Conservation (phyloP, 345 rosid species). For the Crucihimalaya himalaica region DNA sequence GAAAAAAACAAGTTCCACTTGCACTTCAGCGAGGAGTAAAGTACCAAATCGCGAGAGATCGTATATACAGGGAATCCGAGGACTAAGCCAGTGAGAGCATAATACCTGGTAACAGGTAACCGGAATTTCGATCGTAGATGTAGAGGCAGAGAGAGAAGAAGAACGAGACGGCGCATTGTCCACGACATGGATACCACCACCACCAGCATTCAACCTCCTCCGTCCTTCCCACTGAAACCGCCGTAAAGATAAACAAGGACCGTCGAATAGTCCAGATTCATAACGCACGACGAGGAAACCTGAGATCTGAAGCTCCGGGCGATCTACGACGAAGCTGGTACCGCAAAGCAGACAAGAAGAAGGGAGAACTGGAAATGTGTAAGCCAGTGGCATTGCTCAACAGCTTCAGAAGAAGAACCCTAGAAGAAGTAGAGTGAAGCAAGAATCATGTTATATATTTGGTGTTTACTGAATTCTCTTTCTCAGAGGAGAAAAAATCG, state of each 20-base stretch:
- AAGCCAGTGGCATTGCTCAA: conserved; percentile 41
- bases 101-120: conserved; percentile 82
- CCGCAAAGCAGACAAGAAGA: conserved; percentile 37
- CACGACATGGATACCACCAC: conserved; percentile 50
- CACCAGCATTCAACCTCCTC: conserved; percentile 41
- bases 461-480: conserved; percentile 25
- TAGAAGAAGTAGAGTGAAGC: conserved; percentile 33
- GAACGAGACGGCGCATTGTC: conserved; percentile 44
- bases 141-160: conserved; percentile 38
- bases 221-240: conserved; percentile 25
- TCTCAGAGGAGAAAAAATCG: neutral
- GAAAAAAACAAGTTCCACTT: neutral
- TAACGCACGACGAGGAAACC: conserved; percentile 16
- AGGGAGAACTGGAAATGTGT: conserved; percentile 36
- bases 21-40: neutral
- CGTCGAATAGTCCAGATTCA: conserved; percentile 22
- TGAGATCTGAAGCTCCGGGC: conserved; percentile 38
- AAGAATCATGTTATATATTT: conserved; percentile 8
- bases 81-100: neutral
- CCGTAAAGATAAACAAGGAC: conserved; percentile 28
- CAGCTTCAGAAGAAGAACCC: conserved; percentile 27
- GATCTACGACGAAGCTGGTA: conserved; percentile 21
- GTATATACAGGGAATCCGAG: neutral
- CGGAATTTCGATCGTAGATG: conserved; percentile 55
- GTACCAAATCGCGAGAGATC: conserved; percentile 4